Evolutionary conservation across 1,284 basidiomycete genomes (phyloP).

Genomic region (Peniophora sp.): DNA sequence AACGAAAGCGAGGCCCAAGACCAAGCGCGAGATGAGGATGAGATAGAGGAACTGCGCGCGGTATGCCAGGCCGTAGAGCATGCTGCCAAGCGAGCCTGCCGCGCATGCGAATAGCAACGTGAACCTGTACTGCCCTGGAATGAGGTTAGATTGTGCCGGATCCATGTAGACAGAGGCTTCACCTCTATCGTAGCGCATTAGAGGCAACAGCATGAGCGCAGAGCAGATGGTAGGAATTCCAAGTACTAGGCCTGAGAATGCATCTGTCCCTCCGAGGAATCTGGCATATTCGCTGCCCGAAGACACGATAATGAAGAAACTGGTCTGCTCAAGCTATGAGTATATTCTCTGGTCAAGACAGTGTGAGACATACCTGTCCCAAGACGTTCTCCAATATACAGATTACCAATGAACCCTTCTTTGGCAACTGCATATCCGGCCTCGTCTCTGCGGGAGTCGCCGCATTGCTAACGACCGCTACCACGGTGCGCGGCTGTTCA

Average conservation of each 20-base stretch:
- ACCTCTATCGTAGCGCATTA: conserved; percentile 53
- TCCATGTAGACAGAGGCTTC: background rate
- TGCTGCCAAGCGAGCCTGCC: conserved; percentile 31
- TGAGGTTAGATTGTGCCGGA: background rate
- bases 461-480: background rate
- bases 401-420: conserved; percentile 32
- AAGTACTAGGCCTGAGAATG: conserved; percentile 64
- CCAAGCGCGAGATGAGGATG: conserved; percentile 39
- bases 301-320: conserved; percentile 64
- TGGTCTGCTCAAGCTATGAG: conserved; percentile 31
- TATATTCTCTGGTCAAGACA: background rate
- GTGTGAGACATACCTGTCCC: conserved; percentile 31
- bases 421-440: conserved; percentile 40
- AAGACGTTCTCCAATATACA: conserved; percentile 35
- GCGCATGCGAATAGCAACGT: conserved; percentile 37
- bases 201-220: conserved; percentile 48
- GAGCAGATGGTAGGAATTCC: conserved; percentile 58
- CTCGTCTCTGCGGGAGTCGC: background rate
- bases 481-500: too few relatives aligned
- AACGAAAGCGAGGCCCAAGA: conserved; percentile 38
- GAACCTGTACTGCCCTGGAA: conserved; percentile 41
- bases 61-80: conserved; percentile 39
- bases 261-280: conserved; percentile 53
- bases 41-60: conserved; percentile 38
- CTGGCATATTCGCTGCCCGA: conserved; percentile 57